Percentiles rank a stretch among this genome's conserved stretches.
phyloP scores from a whole-genome alignment of 78 protist species.

The Salpingoeca rosetta region DNA sequence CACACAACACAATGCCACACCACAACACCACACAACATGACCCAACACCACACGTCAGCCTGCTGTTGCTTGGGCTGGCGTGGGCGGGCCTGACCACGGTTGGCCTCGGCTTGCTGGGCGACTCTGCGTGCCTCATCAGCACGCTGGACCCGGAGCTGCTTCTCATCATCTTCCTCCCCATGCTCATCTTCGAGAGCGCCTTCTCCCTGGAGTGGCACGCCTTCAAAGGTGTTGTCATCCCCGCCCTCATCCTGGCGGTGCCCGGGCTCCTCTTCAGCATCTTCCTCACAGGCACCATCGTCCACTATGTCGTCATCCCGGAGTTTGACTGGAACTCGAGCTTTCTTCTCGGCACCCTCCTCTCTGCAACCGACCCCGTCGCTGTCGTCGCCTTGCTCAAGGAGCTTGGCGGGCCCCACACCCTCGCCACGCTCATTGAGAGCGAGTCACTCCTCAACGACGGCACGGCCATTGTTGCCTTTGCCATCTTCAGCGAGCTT shows the following conservation, averaged over 20 bases:
- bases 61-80: not conserved
- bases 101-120: not conserved
- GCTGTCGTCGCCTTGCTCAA: conserved; percentile 66
- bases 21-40: not conserved
- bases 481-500: conserved; percentile 16
- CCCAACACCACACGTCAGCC: not conserved
- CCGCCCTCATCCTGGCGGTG: not conserved
- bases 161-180: conserved; percentile 41
- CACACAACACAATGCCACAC: not conserved
- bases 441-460: conserved; percentile 68
- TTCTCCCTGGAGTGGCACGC: conserved; percentile 21
- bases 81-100: not conserved
- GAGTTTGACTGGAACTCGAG: not conserved
- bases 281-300: conserved; percentile 5
- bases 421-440: conserved; percentile 44
- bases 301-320: not conserved
- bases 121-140: not conserved
- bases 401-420: conserved; percentile 43
- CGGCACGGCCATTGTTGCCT: conserved; percentile 52
- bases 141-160: conserved; percentile 24
- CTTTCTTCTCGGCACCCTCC: conserved; percentile 28
- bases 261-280: conserved; percentile 23
- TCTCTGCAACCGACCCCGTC: conserved; percentile 70
- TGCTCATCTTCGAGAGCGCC: conserved; percentile 48
- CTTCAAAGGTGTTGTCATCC: not conserved